Base-by-base conservation (phyloP, 441 rosid genomes). In the Sinapis alba region DNA sequence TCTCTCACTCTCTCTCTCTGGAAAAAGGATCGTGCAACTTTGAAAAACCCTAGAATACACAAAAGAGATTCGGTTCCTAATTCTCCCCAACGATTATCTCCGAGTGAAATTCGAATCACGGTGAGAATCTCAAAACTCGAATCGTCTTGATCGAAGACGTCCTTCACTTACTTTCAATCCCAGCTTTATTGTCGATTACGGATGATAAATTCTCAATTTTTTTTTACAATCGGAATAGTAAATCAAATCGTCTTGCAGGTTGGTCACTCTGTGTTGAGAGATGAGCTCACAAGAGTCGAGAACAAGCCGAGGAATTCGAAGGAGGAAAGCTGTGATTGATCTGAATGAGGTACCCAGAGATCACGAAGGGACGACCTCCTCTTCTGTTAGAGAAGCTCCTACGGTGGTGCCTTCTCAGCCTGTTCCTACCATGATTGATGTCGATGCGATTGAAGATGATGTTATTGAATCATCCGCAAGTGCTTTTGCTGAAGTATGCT, bases 391-490 rank as follows among this genome's bases (percentile, higher is more conserved):
- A 21, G 21, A 61, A 60, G 15, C 65, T 65, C 83, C 56, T 62
- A 81, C 24, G 41, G 74, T 69, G 50, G 18, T 5, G 19, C 80
- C 73, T n/a, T 4, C 65, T 65, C 66, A 27, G 19, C 24, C 62
- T 50, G 61, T 7, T 9, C 86, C 83, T 53, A 62, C 88, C 13
- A 68, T 87, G 15, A 91, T 96, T 75, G 97, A 93, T 83, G 90
- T 96, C 24, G 99, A 96, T 80, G 97, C 90, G 59, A 47, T 93
- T 57, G 99, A 95, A 69, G 99, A 96, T 67, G 98, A 90, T 67
- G 97, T 93, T 71, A 58, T 93, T 24, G 87, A 87, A 81, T 88
- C 96, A 34, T 91, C 98, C n/a, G 89, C 98, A 7, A 85, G 85
- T 60, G 97, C 97, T 30, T 93, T 96, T 81, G 97, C 95, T 23